Evolutionary conservation across 1,139 yeast species (phyloP), one percentile per base, ranked within the genome.

Genomic region (Geotrichum fermentans): DNA sequence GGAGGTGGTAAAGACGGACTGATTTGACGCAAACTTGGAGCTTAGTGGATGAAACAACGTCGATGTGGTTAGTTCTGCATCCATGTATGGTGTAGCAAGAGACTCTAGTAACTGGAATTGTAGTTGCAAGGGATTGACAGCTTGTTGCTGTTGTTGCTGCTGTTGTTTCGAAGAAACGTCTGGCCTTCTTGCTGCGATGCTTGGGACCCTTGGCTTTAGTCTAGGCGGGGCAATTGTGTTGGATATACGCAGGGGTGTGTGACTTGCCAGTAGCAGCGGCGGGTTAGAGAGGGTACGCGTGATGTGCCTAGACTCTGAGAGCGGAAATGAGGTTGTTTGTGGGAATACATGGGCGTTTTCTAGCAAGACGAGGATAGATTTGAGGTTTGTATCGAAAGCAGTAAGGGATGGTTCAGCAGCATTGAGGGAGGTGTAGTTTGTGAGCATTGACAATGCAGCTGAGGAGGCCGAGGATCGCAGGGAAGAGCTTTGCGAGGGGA

Each of bases 1-100:
- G 13, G 79, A 81, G 38, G 94, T 85, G 0, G 96, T 88, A 64
- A 90, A 83, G 4, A 89, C 83, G 0, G 95, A 92, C 61, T 36
- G 66, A 37, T 56, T 57, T 3, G 60, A 49, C 11, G 64, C 54
- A 39, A 56, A 59, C 34, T 63, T 64, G 1, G 65, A 56, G 3
- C 67, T 58, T 10, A 61, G 54, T 6, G 65, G 63, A 30, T 53
- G 56, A 26, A 61, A 48, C 5, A 63, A 60, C 1, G 61, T 53
- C 4, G 61, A 52, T 32, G 56, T 55, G n/a, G 47, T 33, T 24
- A 50, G 22, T 16, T 52, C 52, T 2, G 57, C 55, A 41, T 62
- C 65, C 18, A 61, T 43, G 42, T 60, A 62, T 2, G 67, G 67
- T 16, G 60, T 58, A 2, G 66, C 61, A 30, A 63, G 53, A 11